phyloP scores from a whole-genome alignment of 1,139 yeast species.

The Suhomyces atakaporum region DNA sequence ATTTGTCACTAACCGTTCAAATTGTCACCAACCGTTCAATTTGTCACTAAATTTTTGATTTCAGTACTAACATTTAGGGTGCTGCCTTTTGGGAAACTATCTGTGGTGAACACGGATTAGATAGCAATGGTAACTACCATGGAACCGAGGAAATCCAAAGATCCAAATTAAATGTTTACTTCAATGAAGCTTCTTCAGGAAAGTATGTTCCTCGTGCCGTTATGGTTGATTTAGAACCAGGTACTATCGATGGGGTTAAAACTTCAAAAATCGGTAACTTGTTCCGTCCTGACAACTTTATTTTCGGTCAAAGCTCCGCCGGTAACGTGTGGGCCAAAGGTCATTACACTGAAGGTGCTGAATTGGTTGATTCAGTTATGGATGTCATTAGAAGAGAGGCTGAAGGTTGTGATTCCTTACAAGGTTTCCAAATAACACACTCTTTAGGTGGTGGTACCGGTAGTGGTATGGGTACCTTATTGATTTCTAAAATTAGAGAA shows the following conservation, averaged over 20 bases:
- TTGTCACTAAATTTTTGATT: neutral
- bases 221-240: constrained; percentile 90
- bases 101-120: constrained; percentile 95
- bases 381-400: constrained; percentile 93
- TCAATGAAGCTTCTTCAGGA: constrained; percentile 68
- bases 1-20: no score
- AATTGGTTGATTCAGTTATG: constrained; percentile 83
- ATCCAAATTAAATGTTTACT: constrained; percentile 53
- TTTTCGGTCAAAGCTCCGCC: constrained; percentile 88
- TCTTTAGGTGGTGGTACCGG: constrained; percentile 98
- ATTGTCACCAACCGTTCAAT: neutral
- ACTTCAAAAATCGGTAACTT: constrained; percentile 76
- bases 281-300: constrained; percentile 88
- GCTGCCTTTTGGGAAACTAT: constrained; percentile 98
- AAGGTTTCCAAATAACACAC: constrained; percentile 93
- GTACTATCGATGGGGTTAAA: constrained; percentile 83
- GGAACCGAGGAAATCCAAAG: constrained; percentile 70
- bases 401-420: constrained; percentile 87
- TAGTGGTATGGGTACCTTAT: constrained; percentile 73
- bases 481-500: constrained; percentile 32
- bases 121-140: constrained; percentile 74
- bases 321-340: constrained; percentile 98
- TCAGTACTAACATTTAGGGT: constrained; percentile 55
- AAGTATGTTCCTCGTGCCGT: constrained; percentile 94
- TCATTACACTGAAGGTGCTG: constrained; percentile 95